These are phyloP conservation scores for Imleria badia DNA, from an alignment of 768 basidiomycete genomes.

Conservation along the genomic window DNA sequence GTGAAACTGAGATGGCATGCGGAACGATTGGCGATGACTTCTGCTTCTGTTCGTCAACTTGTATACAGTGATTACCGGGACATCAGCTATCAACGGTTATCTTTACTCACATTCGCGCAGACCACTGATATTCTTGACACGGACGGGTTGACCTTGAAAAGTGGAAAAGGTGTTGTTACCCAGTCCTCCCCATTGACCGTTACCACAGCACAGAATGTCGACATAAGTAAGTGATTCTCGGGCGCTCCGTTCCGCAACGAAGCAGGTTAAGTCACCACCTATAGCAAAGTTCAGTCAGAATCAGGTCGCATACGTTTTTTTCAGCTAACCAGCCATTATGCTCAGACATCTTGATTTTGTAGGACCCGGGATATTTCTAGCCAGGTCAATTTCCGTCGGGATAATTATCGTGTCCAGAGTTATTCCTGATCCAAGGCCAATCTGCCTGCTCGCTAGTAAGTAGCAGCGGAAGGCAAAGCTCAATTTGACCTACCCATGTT, in stretches of 20 bases:
- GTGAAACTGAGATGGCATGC: slow-evolving; percentile 62
- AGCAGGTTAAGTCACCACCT: slow-evolving; percentile 80
- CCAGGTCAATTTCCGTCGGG: slow-evolving; percentile 83
- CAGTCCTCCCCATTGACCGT: slow-evolving; percentile 80
- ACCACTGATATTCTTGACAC: slow-evolving; percentile 79
- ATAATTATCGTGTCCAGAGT: slow-evolving; percentile 68
- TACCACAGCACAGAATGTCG: slow-evolving; percentile 74
- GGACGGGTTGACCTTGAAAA: slow-evolving; percentile 62
- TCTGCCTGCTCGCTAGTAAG: slow-evolving; percentile 52
- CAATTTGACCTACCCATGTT: slow-evolving; percentile 58
- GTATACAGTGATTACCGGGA: slow-evolving; percentile 6
- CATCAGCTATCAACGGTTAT: neutral
- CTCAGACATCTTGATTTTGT: slow-evolving; percentile 60
- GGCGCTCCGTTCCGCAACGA: slow-evolving; percentile 61
- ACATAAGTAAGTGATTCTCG: slow-evolving; percentile 37
- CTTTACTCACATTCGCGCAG: slow-evolving; percentile 75
- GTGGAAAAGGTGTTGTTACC: slow-evolving; percentile 65
- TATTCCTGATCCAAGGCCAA: slow-evolving; percentile 70
- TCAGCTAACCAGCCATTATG: slow-evolving; percentile 57
- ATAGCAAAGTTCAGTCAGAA: neutral
- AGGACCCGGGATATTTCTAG: slow-evolving; percentile 50
- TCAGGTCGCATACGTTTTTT: neutral
- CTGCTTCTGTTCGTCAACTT: slow-evolving; percentile 65
- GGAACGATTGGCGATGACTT: slow-evolving; percentile 65
- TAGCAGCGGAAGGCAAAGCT: neutral